Evolutionary conservation across 2,329 filamentous ascomycete species (phyloP).

Genomic region (Neoscytalidium dimidiatum): DNA sequence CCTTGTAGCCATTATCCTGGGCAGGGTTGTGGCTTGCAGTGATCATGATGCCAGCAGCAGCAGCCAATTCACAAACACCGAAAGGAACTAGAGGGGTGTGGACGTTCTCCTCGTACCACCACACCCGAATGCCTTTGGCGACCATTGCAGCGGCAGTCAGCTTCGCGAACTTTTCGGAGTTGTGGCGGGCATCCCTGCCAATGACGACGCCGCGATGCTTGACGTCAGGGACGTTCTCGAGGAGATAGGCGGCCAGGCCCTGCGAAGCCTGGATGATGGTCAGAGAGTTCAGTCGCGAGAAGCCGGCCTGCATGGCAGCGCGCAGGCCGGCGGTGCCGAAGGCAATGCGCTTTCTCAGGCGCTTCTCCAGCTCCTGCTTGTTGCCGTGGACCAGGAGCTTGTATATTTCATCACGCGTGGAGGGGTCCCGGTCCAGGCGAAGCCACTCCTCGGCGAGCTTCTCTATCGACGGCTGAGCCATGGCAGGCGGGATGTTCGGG

Average conservation of each 20-base stretch:
- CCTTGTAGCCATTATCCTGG: constrained; percentile 68
- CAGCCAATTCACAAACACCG: constrained; percentile 54
- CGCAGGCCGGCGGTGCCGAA: constrained; percentile 65
- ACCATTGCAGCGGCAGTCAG: constrained; percentile 63
- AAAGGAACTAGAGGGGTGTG: constrained; percentile 66
- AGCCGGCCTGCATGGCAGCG: constrained; percentile 66
- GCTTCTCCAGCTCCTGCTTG: constrained; percentile 51
- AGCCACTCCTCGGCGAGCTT: constrained; percentile 59
- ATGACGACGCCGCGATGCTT: constrained; percentile 57
- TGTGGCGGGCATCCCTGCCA: constrained; percentile 64
- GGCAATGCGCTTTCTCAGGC: constrained; percentile 58
- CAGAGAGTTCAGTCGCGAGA: constrained; percentile 61
- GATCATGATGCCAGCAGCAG: constrained; percentile 65
- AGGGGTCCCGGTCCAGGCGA: constrained; percentile 57
- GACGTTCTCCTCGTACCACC: constrained; percentile 57
- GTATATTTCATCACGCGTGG: constrained; percentile 57
- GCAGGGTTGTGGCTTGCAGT: constrained; percentile 68
- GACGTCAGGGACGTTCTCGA: constrained; percentile 45
- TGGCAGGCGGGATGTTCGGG: constrained; percentile 17
- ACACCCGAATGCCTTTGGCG: constrained; percentile 59
- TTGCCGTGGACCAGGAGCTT: constrained; percentile 50
- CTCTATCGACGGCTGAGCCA: constrained; percentile 36
- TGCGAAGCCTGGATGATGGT: constrained; percentile 66
- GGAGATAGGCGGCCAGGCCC: constrained; percentile 63
- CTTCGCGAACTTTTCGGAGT: constrained; percentile 62